Base-by-base conservation (phyloP, 768 basidiomycete species). In the Boletus edulis region DNA sequence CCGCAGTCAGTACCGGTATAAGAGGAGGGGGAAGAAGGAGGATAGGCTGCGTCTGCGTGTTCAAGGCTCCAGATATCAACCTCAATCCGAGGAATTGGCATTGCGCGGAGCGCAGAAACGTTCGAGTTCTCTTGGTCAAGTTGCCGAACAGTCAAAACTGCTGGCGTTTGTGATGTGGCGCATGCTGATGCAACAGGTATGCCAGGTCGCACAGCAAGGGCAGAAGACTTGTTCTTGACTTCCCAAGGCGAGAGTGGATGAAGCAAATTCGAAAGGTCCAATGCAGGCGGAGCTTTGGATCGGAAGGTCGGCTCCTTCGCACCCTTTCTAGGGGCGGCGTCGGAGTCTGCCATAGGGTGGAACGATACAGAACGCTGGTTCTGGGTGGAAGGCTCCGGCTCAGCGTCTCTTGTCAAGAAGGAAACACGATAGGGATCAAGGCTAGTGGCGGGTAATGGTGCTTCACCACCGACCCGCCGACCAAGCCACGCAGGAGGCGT, bases 81-180 rank as follows among this genome's bases (percentile, higher is more conserved):
- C 20, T 52, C 31, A n/a, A 31, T n/a, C 15, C 29, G 58, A 49
- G 61, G 52, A 29, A 54, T 20, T 17, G 35, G 44, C 22, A 51
- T 39, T 18, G n/a, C 47, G 39, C 52, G 44, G 4, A 38, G 38
- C 12, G 46, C 27, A 10, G 51, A 42, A n/a, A 43, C 53, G 34
- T 54, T 60, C 10, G 48, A 50, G 12, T 57, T 55, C 5, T 53
- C 56, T 49, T 60, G 62, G 42, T 60, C 52, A 18, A 51, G 24
- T 46, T 39, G 51, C 47, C 18, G 51, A 40, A 22, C 29, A 42
- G 46, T 24, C 22, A 39, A 20, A 20, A 17, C 13, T 37, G 34
- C 18, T 2, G 49, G 41, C 14, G 51, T 14, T 31, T 5, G 51
- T 40, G 54, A 57, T 31, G 27, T 27, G 32, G 8, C 24, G 22